Evolutionary conservation across 805 yeast species (phyloP).

Genomic region (Torulaspora indica): DNA sequence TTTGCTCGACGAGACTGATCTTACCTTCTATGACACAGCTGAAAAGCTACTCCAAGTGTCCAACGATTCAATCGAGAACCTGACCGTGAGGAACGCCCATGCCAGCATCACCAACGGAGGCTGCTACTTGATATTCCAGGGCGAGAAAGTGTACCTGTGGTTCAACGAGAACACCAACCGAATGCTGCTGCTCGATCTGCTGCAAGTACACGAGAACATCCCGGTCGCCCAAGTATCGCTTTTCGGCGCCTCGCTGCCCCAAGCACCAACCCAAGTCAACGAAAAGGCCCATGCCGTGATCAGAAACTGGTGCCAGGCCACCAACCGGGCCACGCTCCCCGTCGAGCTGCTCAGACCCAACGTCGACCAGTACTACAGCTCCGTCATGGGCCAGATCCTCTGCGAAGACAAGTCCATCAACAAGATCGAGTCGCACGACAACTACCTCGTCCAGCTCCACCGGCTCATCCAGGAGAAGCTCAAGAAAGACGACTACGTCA

Average conservation of each 20-base stretch:
- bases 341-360: conserved; percentile 32
- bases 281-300: conserved; percentile 62
- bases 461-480: conserved; percentile 51
- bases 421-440: conserved; percentile 54
- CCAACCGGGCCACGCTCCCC: conserved; percentile 24
- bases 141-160: conserved; percentile 55
- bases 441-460: conserved; percentile 65
- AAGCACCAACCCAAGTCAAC: conserved; percentile 62
- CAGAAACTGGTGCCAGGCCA: conserved; percentile 39
- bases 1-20: conserved; percentile 51
- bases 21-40: conserved; percentile 41
- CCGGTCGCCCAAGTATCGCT: conserved; percentile 26
- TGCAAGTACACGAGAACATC: conserved; percentile 48
- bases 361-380: conserved; percentile 30
- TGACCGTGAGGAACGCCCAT: conserved; percentile 39
- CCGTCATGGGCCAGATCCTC: conserved; percentile 48
- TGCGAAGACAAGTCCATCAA: conserved; percentile 68
- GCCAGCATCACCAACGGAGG: conserved; percentile 55
- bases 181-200: conserved; percentile 63
- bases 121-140: conserved; percentile 72
- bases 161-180: conserved; percentile 66
- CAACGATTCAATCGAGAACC: conserved; percentile 43
- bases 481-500: conserved; percentile 42
- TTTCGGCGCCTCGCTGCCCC: conserved; percentile 55
- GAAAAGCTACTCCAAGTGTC: conserved; percentile 39